Percentiles rank a stretch among this genome's conserved stretches.
phyloP scores from a whole-genome alignment of 2,329 filamentous ascomycete species.

The Pleomassaria siparia region DNA sequence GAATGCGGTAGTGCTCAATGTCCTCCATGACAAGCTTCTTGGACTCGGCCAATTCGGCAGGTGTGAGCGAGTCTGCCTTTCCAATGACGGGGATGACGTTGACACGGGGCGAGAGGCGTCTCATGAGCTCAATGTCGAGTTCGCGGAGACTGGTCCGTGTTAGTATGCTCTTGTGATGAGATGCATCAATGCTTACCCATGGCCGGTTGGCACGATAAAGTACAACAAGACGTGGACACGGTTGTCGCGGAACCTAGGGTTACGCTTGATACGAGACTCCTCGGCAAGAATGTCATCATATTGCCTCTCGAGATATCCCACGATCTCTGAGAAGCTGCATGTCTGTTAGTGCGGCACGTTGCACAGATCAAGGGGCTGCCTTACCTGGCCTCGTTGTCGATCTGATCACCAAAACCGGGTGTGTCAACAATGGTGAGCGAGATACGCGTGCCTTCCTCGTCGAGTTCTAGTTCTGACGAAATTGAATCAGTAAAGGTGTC shows the following conservation, averaged over 20 bases:
- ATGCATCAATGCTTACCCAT: slow-evolving; percentile 64
- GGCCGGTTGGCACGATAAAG: slow-evolving; percentile 98
- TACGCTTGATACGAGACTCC: slow-evolving; percentile 99
- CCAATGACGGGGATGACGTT: slow-evolving; percentile 99
- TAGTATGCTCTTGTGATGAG: slow-evolving; percentile 9
- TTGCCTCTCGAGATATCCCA: slow-evolving; percentile 97
- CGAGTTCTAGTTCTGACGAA: slow-evolving; percentile 79
- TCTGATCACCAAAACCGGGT: slow-evolving; percentile 96
- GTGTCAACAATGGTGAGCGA: slow-evolving; percentile 98
- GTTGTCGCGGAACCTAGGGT: slow-evolving; percentile 98
- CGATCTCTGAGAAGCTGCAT: slow-evolving; percentile 91
- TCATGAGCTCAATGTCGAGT: slow-evolving; percentile 99
- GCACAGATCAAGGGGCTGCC: slow-evolving; percentile 10
- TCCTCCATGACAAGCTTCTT: slow-evolving; percentile 99
- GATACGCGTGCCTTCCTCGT: slow-evolving; percentile 97
- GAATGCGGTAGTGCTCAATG: slow-evolving; percentile 99
- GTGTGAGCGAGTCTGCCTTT: slow-evolving; percentile 95
- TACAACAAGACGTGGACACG: slow-evolving; percentile 97
- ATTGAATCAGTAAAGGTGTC: slow-evolving; percentile 26
- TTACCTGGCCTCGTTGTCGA: slow-evolving; percentile 98
- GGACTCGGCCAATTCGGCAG: slow-evolving; percentile 93
- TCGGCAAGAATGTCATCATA: slow-evolving; percentile 99
- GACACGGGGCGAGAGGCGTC: slow-evolving; percentile 94
- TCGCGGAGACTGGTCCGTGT: slow-evolving; percentile 74
- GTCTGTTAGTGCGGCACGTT: slow-evolving; percentile 16